Evolutionary conservation across 441 rosid species (phyloP).

Genomic region (Breynia disticha): DNA sequence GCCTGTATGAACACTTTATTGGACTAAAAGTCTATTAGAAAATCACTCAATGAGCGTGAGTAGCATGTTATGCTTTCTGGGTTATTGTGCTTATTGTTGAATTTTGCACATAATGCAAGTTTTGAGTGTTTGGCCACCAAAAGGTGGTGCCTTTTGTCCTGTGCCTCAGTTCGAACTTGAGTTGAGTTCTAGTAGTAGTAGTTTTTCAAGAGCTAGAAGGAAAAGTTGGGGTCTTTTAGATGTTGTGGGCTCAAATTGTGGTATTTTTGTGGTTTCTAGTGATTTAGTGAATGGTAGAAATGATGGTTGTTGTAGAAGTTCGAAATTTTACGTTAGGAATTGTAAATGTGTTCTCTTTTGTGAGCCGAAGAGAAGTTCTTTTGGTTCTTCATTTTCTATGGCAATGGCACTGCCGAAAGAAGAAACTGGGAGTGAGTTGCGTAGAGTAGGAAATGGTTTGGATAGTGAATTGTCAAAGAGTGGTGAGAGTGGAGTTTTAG

Average conservation of each 20-base stretch:
- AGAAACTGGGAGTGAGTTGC: conserved; percentile 30
- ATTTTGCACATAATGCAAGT: conserved; percentile 42
- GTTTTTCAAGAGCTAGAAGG: conserved; percentile 19
- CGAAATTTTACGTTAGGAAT: conserved; percentile 16
- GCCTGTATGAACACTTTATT: neutral
- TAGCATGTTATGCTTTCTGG: conserved; percentile 14
- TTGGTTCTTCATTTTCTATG: conserved; percentile 27
- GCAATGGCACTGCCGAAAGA: conserved; percentile 52
- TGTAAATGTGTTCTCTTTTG: conserved; percentile 22
- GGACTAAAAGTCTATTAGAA: neutral
- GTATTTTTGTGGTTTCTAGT: conserved; percentile 25
- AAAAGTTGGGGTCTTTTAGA: conserved; percentile 24
- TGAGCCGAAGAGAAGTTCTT: conserved; percentile 25
- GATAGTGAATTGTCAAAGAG: conserved; percentile 17
- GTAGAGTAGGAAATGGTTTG: conserved; percentile 21
- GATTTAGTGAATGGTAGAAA: conserved; percentile 16
- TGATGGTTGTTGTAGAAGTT: conserved; percentile 18
- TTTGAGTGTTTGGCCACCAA: conserved; percentile 43
- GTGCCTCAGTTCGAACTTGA: conserved; percentile 42
- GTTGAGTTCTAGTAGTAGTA: conserved; percentile 26
- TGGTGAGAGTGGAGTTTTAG: conserved; percentile 11
- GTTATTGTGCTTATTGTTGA: conserved; percentile 8
- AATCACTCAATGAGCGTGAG: conserved; percentile 9
- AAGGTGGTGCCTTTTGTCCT: conserved; percentile 29
- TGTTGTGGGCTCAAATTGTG: conserved; percentile 19